Base-by-base conservation (phyloP, 2,329 filamentous ascomycete genomes). In the Talaromyces sp. region DNA sequence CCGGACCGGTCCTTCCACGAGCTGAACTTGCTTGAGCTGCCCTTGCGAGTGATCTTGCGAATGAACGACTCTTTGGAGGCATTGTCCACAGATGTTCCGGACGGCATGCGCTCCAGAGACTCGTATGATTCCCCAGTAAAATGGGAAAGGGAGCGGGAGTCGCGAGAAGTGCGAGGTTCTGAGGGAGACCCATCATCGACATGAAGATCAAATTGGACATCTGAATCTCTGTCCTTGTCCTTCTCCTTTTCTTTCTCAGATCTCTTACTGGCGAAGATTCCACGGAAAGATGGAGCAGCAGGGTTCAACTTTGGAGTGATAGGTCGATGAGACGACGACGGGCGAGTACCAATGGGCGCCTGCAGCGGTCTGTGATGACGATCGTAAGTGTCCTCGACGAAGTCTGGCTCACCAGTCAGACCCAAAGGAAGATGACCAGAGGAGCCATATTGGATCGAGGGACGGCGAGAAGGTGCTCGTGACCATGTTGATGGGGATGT, bases 231-330 rank as follows among this genome's bases (percentile, higher is more conserved):
- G 5, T 76, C 75, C 32, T 67, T 67, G 13, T 56, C 62, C 51
- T 69, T 71, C 30, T 71, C 70, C 44, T 69, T 74, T 48, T 76
- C 75, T 61, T 76, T 77, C 75, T 51, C 55, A 33, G 75, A 74
- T 46, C 72, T 76, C 61, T 72, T 74, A 63, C 86, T 58, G 14
- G 57, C 83, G 53, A 94, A 84, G 33, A 86, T 82, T 9, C 82
- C 86, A 73, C 88, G 93, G 69, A 97, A 97, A 1, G 88, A 90
- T 8, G 92, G 92, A 0, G 93, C 94, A 6, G 90, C 84, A 7
- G 94, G 94, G 65, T 99, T 97, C 24, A 97, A 80, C 62, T 82
- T 81, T 42, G 85, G 64, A 73, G 86, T 77, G 36, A 78, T 66
- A 47, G 74, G 75, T 70, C 86, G 71, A 67, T 86, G 76, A 65